Base-by-base conservation (phyloP, 2,329 filamentous ascomycete species). In the Alternaria sp. region DNA sequence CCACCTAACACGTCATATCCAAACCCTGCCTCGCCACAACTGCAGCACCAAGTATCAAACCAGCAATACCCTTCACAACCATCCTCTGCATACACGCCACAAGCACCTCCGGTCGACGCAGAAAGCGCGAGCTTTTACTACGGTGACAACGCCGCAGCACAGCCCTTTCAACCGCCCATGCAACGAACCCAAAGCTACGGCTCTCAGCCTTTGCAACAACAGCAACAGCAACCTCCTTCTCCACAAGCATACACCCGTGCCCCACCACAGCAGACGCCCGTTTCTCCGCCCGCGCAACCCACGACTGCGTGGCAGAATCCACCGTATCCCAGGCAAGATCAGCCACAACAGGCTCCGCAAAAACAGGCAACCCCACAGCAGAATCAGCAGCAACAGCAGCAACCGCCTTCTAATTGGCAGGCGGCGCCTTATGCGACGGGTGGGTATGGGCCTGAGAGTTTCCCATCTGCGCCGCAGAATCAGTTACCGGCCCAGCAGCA, bases 381-480 rank as follows among this genome's bases (percentile, higher is more conserved):
- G 33, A 67, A 63, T 36, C 59, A 52, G 56, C 60, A 61, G 45
- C 59, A 71, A 59, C 72, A 61, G 29, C 71, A 72, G 51, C 70
- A 64, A 49, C 72, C 76, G 46, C 71, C 72, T 10, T 67, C 70
- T 11, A 65, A 70, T 21, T 76, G 73, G 64, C 75, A 75, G 21
- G 72, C 72, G 3, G 75, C 72, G 13, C 77, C 75, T 4, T 78
- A 75, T 78, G 65, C 79, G 66, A 65, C 73, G 70, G 63, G 78
- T 71, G 56, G 75, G 63, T 63, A 80, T 74, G 56, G 81, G 70
- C 70, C 81, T 71, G 68, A 74, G 77, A 56, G 82, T 78, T 91
- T 92, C 69, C 90, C 90, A 1, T 81, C 85, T 2, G 86, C 85
- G 28, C 87, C 88, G 14, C 85, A 88, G 58, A 86, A 89, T 73